A percentile compares a stretch with the other conserved stretches of the same genome.
Conservation (phyloP, 2,329 filamentous ascomycete species). For the Aspergillus sp. region DNA sequence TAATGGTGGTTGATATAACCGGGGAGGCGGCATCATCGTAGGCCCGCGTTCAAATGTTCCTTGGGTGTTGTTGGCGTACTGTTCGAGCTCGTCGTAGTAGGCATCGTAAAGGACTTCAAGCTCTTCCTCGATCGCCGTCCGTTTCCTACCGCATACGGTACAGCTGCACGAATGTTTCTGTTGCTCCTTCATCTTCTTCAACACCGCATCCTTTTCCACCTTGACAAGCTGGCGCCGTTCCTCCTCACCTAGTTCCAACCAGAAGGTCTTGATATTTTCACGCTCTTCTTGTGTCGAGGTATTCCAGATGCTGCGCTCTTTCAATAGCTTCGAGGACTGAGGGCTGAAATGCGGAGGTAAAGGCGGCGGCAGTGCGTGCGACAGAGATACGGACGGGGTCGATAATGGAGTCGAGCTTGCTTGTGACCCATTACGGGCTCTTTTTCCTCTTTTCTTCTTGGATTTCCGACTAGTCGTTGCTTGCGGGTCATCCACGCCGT, state of each 20-base stretch:
- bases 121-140: constrained; percentile 96
- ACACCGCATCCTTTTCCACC: constrained; percentile 95
- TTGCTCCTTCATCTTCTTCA: constrained; percentile 99
- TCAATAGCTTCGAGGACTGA: constrained; percentile 52
- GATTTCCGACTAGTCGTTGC: constrained; percentile 32
- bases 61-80: constrained; percentile 87
- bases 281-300: constrained; percentile 91
- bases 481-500: constrained; percentile 19
- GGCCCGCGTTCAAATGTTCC: constrained; percentile 60
- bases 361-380: constrained; percentile 43
- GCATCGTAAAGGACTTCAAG: constrained; percentile 96
- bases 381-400: constrained; percentile 45
- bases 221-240: constrained; percentile 94
- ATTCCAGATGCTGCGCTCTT: constrained; percentile 90
- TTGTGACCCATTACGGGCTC: constrained; percentile 35
- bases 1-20: constrained; percentile 58
- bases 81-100: constrained; percentile 96
- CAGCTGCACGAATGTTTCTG: constrained; percentile 99
- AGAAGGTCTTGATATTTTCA: constrained; percentile 97
- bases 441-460: constrained; percentile 45
- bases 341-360: constrained; percentile 44
- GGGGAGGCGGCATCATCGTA: constrained; percentile 67
- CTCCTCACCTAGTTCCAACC: constrained; percentile 90
- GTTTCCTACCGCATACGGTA: constrained; percentile 92
- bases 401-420: constrained; percentile 40